phyloP scores from a whole-genome alignment of 345 rosid genomes.

The Eucalyptus fibrosa region DNA sequence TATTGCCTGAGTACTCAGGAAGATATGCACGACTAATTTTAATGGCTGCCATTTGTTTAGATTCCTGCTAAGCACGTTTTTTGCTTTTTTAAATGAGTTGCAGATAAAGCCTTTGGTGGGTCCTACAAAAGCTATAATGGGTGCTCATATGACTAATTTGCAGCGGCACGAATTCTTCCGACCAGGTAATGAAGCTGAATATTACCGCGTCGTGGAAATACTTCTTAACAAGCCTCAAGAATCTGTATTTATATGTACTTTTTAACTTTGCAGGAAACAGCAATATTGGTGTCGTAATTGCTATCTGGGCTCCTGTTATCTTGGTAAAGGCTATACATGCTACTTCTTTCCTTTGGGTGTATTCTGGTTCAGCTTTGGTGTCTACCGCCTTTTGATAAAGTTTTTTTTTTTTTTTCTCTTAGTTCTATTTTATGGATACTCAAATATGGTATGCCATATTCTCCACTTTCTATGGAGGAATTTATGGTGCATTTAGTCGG shows the following conservation, averaged over 20 bases:
- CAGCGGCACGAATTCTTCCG: slow-evolving; percentile 98
- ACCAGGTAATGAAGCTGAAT: slow-evolving; percentile 39
- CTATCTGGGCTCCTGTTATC: slow-evolving; percentile 96
- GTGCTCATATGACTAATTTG: slow-evolving; percentile 34
- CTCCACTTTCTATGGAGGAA: slow-evolving; percentile 84
- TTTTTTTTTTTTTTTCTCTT: background rate
- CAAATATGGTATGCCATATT: slow-evolving; percentile 99
- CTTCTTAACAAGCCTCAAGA: background rate
- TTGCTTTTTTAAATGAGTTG: background rate
- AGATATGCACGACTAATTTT: background rate
- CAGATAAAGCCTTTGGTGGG: slow-evolving; percentile 96
- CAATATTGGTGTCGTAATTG: slow-evolving; percentile 86
- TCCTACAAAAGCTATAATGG: slow-evolving; percentile 80
- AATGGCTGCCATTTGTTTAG: background rate
- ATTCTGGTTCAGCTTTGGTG: background rate
- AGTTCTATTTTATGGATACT: slow-evolving; percentile 98
- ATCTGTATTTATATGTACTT: background rate
- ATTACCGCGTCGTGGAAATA: background rate
- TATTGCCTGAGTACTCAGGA: background rate
- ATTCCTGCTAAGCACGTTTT: background rate
- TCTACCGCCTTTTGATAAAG: background rate
- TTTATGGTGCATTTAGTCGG: slow-evolving; percentile 88
- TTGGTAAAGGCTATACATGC: slow-evolving; percentile 47
- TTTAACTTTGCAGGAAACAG: slow-evolving; percentile 58
- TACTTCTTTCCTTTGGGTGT: background rate